Evolutionary conservation across 345 rosid genomes (phyloP).

Genomic region (Passiflora organensis): DNA sequence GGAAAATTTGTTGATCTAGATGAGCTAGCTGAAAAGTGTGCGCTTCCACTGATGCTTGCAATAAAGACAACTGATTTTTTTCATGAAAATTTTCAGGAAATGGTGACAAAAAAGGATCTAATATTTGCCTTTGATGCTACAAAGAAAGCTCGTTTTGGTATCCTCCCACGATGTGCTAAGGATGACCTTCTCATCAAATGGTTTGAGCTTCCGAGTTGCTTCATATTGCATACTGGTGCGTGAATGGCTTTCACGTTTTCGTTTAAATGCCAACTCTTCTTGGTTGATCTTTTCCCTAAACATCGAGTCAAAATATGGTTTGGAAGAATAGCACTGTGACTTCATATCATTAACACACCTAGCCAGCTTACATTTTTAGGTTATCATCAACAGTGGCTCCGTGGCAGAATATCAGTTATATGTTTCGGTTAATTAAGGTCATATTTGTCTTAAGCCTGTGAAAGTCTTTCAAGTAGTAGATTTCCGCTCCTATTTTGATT

Average conservation of each 20-base stretch:
- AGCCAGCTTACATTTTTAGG: background rate
- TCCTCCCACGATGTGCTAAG: slow-evolving; percentile 87
- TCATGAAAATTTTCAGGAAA: slow-evolving; percentile 52
- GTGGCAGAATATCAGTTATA: background rate
- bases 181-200: slow-evolving; percentile 75
- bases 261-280: background rate
- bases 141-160: slow-evolving; percentile 80
- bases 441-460: too few species aligned
- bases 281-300: background rate
- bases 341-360: background rate
- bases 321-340: too few species aligned
- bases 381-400: background rate
- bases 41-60: background rate
- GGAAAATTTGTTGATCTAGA: background rate
- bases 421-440: background rate
- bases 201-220: slow-evolving; percentile 99
- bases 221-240: slow-evolving; percentile 84
- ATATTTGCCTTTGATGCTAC: slow-evolving; percentile 74
- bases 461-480: background rate
- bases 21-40: background rate
- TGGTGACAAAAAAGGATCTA: slow-evolving; percentile 78
- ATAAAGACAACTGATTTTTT: background rate
- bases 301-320: too few species aligned
- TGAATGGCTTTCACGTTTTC: slow-evolving; percentile 1
- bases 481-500: too few species aligned